Evolutionary conservation across 225 moss, liverwort and hornwort species (phyloP).

Genomic region (Anthoceros angustus): DNA sequence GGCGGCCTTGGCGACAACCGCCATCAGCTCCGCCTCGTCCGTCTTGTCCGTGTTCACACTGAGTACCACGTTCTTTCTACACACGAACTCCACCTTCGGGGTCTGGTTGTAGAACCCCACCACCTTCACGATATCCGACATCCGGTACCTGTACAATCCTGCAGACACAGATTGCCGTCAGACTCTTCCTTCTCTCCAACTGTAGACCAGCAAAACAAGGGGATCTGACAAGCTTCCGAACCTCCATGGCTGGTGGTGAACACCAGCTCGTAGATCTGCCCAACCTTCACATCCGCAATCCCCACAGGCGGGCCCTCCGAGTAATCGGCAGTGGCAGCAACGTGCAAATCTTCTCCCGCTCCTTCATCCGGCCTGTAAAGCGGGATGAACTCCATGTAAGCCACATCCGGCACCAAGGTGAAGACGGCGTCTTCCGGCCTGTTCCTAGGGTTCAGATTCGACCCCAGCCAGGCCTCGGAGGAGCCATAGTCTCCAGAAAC

Average conservation of each 20-base stretch:
- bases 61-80: conserved; percentile 46
- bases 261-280: conserved; percentile 61
- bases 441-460: conserved; percentile 34
- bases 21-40: conserved; percentile 59
- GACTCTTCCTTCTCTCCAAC: background rate
- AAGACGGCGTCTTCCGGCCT: conserved; percentile 38
- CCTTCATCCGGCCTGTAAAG: conserved; percentile 9
- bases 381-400: conserved; percentile 68
- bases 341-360: conserved; percentile 10
- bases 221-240: too few relatives aligned
- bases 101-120: conserved; percentile 44
- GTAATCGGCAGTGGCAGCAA: background rate
- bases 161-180: conserved; percentile 6
- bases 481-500: conserved; percentile 22
- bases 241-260: conserved; percentile 46
- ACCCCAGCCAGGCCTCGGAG: conserved; percentile 44
- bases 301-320: conserved; percentile 20
- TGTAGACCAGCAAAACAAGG: background rate
- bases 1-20: conserved; percentile 25
- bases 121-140: conserved; percentile 64
- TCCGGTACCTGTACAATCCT: conserved; percentile 68
- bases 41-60: conserved; percentile 52
- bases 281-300: conserved; percentile 42
- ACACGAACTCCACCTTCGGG: conserved; percentile 46
- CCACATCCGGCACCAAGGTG: conserved; percentile 42